Percentiles rank a stretch among this genome's conserved stretches.
These are phyloP conservation scores for Alloascoidea hylecoeti DNA, from an alignment of 805 yeast genomes.

Conservation along the genomic window DNA sequence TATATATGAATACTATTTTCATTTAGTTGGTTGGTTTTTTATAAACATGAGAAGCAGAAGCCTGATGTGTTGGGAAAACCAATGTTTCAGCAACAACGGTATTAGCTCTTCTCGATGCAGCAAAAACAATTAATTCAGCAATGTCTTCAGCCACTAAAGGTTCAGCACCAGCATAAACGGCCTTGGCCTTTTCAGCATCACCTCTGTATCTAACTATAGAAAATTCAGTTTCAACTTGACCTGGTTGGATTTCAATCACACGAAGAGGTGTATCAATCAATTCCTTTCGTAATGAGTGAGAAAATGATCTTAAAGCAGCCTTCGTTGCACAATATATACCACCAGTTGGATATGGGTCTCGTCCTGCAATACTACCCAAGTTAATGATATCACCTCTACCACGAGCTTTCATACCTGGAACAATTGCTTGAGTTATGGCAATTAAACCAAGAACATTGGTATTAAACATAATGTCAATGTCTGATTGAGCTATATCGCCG, in stretches of 20 bases:
- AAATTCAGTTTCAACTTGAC: slow-evolving; percentile 71
- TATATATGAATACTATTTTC: too few relatives aligned
- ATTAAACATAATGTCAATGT: slow-evolving; percentile 62
- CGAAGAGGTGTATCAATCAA: slow-evolving; percentile 55
- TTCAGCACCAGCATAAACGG: slow-evolving; percentile 50
- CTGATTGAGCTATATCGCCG: slow-evolving; percentile 50
- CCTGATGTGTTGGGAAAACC: slow-evolving; percentile 80
- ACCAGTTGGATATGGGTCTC: slow-evolving; percentile 60
- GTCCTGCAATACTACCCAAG: slow-evolving; percentile 58
- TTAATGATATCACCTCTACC: slow-evolving; percentile 50
- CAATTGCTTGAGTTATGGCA: slow-evolving; percentile 65
- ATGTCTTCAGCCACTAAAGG: slow-evolving; percentile 65
- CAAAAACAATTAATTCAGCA: slow-evolving; percentile 61
- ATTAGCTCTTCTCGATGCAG: slow-evolving; percentile 51
- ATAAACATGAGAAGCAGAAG: slow-evolving; percentile 54
- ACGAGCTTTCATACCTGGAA: slow-evolving; percentile 57
- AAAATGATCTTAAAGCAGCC: slow-evolving; percentile 44
- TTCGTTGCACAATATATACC: slow-evolving; percentile 60
- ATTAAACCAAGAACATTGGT: slow-evolving; percentile 85
- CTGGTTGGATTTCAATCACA: slow-evolving; percentile 65
- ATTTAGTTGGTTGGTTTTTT: slow-evolving; percentile 8
- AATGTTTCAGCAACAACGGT: slow-evolving; percentile 71
- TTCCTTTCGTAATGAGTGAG: slow-evolving; percentile 56
- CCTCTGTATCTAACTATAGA: slow-evolving; percentile 45
- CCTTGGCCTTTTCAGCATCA: slow-evolving; percentile 42